Conservation (phyloP, 306 rosid genomes). For the Medicago ruthenica region DNA sequence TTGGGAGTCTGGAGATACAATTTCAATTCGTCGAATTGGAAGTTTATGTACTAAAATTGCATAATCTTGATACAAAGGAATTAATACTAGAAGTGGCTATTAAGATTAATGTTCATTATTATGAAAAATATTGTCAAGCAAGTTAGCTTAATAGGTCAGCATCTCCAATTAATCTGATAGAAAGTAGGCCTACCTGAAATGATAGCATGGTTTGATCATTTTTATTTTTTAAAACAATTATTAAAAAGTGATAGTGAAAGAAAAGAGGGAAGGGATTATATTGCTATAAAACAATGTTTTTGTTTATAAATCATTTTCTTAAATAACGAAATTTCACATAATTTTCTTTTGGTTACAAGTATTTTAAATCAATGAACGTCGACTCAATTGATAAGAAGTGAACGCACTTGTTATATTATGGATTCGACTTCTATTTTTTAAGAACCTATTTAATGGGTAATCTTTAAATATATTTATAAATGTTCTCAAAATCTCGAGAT, state of each 20-base stretch:
- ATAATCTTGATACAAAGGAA: not conserved
- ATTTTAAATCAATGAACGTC: slow-evolving; percentile 6
- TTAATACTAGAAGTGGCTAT: not conserved
- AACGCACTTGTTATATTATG: too few species aligned
- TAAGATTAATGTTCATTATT: not conserved
- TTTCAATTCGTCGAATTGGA: not conserved
- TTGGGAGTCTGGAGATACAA: not conserved
- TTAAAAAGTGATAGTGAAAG: slow-evolving; percentile 25
- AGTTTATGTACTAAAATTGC: not conserved
- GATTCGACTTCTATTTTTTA: too few species aligned
- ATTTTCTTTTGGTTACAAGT: not conserved
- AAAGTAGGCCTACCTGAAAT: slow-evolving; percentile 43
- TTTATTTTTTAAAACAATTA: not conserved
- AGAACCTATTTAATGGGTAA: too few species aligned
- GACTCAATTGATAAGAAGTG: too few species aligned
- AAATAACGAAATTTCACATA: slow-evolving; percentile 6
- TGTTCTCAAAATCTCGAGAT: too few species aligned
- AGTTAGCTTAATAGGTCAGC: slow-evolving; percentile 39
- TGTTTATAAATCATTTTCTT: slow-evolving; percentile 30
- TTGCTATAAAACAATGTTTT: not conserved
- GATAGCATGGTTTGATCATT: slow-evolving; percentile 42
- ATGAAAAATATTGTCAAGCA: not conserved
- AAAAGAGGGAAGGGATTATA: slow-evolving; percentile 1
- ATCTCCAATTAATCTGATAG: slow-evolving; percentile 37
- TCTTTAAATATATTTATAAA: too few species aligned